Percentiles rank a stretch among this genome's conserved stretches.
These are phyloP conservation scores for Leccinum barrowsii DNA, from an alignment of 768 basidiomycete genomes.

Conservation along the genomic window DNA sequence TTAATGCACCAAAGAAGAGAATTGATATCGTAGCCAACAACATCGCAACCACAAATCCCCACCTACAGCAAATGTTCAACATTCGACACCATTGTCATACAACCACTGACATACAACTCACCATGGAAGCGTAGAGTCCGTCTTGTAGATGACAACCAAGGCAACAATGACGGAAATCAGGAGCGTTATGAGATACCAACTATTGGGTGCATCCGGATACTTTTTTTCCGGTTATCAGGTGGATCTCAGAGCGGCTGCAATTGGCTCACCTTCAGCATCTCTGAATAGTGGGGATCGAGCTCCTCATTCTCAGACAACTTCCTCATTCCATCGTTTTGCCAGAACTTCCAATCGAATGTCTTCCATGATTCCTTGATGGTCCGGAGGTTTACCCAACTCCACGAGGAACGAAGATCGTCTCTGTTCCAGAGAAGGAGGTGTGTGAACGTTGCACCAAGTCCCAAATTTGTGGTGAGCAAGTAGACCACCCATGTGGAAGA, in stretches of 20 bases:
- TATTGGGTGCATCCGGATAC: slow-evolving; percentile 35
- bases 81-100: not conserved
- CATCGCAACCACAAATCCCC: slow-evolving; percentile 50
- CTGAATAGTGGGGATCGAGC: slow-evolving; percentile 51
- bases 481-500: slow-evolving; percentile 24
- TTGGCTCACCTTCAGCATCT: slow-evolving; percentile 41
- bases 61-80: slow-evolving; percentile 18
- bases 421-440: slow-evolving; percentile 53
- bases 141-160: slow-evolving; percentile 51
- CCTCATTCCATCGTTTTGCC: slow-evolving; percentile 24
- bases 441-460: slow-evolving; percentile 46
- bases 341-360: slow-evolving; percentile 35
- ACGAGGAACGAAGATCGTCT: slow-evolving; percentile 45
- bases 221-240: slow-evolving; percentile 8
- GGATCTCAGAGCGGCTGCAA: slow-evolving; percentile 14
- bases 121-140: slow-evolving; percentile 55
- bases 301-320: slow-evolving; percentile 35
- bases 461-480: slow-evolving; percentile 18
- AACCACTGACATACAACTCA: not conserved
- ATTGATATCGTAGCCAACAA: slow-evolving; percentile 49
- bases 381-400: slow-evolving; percentile 42
- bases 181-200: slow-evolving; percentile 32
- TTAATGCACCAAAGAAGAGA: slow-evolving; percentile 47
- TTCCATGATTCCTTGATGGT: slow-evolving; percentile 24
- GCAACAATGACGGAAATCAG: slow-evolving; percentile 42